phyloP scores from a whole-genome alignment of 75 land plant genomes.

The Pinus tabuliformis region DNA sequence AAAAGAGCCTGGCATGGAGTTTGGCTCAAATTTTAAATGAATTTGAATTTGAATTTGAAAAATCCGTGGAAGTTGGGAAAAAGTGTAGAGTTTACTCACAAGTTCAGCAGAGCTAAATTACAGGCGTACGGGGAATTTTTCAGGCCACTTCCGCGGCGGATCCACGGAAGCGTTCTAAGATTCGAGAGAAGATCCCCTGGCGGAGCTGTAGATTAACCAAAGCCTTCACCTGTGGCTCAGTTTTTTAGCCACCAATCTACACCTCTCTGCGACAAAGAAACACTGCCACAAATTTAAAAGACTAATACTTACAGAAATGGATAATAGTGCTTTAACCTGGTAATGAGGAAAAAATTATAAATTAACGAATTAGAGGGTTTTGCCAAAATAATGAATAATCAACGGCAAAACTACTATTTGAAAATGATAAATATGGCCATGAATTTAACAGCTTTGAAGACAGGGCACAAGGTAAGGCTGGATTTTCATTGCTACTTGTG shows the following conservation, averaged over 20 bases:
- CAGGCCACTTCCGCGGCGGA: not conserved
- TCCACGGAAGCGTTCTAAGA: not conserved
- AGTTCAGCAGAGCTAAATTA: not conserved
- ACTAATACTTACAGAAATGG: not conserved
- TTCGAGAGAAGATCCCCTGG: not conserved
- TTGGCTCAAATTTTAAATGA: not conserved
- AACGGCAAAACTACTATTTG: not conserved
- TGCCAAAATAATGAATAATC: not conserved
- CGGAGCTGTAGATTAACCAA: not conserved
- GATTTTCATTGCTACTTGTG: not conserved
- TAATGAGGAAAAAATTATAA: not conserved
- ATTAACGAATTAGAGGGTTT: not conserved
- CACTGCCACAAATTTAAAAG: no score
- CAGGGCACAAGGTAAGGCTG: not conserved
- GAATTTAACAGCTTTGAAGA: not conserved
- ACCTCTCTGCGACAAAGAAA: not conserved
- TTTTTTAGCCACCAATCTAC: not conserved
- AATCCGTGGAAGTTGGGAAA: not conserved
- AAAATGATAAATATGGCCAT: not conserved
- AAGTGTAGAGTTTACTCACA: not conserved
- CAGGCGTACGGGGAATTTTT: not conserved
- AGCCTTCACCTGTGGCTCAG: not conserved
- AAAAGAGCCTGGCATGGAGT: not conserved
- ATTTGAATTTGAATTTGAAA: slow-evolving; percentile 1
- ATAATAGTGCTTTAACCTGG: not conserved